Conservation (phyloP, 73 alveolate genomes). For the Paramecium biaurelia region DNA sequence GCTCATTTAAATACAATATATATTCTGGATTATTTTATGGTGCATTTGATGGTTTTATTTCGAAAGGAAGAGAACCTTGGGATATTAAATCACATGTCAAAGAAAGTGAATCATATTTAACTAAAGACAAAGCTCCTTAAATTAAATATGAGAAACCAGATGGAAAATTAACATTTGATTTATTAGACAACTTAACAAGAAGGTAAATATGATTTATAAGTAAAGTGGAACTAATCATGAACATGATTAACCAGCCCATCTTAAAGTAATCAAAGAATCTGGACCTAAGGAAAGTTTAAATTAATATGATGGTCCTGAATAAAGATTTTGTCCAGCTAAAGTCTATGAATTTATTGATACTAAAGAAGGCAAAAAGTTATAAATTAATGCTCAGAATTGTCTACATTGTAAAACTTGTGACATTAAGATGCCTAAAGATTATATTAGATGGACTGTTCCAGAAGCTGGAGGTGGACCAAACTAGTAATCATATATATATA, state of each 20-base stretch:
- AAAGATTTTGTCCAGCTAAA: constrained; percentile 95
- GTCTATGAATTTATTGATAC: constrained; percentile 88
- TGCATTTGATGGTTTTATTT: constrained; percentile 59
- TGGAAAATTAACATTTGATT: constrained; percentile 88
- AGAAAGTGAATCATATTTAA: constrained; percentile 69
- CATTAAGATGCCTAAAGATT: constrained; percentile 82
- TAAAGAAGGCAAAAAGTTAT: constrained; percentile 65
- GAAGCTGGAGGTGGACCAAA: constrained; percentile 98
- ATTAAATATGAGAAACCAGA: constrained; percentile 95
- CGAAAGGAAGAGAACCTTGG: constrained; percentile 90
- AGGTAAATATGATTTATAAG: not conserved
- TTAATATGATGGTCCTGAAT: constrained; percentile 90
- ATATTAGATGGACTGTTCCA: constrained; percentile 94
- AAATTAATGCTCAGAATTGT: constrained; percentile 92
- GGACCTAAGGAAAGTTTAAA: constrained; percentile 58
- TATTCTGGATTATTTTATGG: constrained; percentile 79
- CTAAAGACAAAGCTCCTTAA: constrained; percentile 68
- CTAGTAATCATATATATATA: constrained; percentile 60
- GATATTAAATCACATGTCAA: constrained; percentile 53
- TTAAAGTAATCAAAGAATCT: constrained; percentile 79
- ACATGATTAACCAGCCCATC: constrained; percentile 94
- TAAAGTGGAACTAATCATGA: constrained; percentile 91
- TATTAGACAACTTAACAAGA: constrained; percentile 85
- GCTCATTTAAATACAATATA: constrained; percentile 72
- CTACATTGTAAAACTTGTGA: constrained; percentile 94